Percentiles rank a stretch among this genome's conserved stretches.
Conservation (phyloP, 495 filamentous ascomycete genomes). For the Melanomma pulvis-pyrius region DNA sequence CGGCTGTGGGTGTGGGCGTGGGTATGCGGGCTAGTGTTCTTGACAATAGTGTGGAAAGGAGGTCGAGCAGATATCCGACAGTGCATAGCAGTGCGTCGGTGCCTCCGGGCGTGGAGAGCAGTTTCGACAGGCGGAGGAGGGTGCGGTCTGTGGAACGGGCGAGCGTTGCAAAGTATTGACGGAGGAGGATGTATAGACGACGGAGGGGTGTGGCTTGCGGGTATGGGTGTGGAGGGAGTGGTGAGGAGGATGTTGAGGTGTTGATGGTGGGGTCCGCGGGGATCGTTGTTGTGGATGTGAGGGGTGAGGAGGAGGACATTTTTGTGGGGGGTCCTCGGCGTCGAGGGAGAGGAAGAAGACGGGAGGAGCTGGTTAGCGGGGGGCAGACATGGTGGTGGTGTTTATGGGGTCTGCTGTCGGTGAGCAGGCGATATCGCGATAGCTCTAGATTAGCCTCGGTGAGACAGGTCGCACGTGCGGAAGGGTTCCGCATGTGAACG, state of each 20-base stretch:
- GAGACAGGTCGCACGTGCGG: neutral
- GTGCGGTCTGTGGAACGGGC: constrained; percentile 23
- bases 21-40: constrained; percentile 30
- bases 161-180: neutral
- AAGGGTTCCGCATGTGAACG: neutral
- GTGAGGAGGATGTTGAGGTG: neutral
- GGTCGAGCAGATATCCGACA: constrained; percentile 37
- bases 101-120: constrained; percentile 36
- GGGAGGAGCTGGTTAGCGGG: too few relatives aligned
- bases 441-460: neutral
- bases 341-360: neutral
- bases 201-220: neutral
- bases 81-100: constrained; percentile 41
- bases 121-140: constrained; percentile 37
- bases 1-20: constrained; percentile 13
- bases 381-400: neutral
- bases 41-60: constrained; percentile 33
- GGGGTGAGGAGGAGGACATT: neutral
- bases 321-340: neutral
- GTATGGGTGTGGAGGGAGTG: neutral
- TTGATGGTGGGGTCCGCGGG: neutral
- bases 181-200: constrained; percentile 12
- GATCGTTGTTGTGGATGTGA: constrained; percentile 4
- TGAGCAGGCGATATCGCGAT: neutral
- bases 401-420: neutral